phyloP scores from a whole-genome alignment of 1,139 yeast genomes.

The Yamadazyma jaroonii region DNA sequence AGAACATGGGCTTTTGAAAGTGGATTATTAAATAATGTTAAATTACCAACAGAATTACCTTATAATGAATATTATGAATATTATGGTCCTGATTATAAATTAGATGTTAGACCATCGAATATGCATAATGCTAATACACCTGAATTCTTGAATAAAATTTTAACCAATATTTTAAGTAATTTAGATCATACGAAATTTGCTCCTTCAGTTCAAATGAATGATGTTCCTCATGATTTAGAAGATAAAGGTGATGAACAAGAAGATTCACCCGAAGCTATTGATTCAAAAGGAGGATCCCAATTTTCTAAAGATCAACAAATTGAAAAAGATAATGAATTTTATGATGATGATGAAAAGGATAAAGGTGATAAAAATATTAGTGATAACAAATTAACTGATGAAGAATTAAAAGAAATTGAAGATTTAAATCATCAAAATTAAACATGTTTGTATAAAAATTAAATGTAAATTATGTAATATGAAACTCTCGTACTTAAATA shows the following conservation, averaged over 20 bases:
- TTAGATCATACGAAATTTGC: slow-evolving; percentile 89
- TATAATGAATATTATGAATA: slow-evolving; percentile 96
- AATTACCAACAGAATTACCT: slow-evolving; percentile 81
- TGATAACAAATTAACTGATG: slow-evolving; percentile 27
- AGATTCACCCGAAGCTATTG: slow-evolving; percentile 70
- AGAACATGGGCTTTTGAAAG: slow-evolving; percentile 96
- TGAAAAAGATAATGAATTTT: slow-evolving; percentile 66
- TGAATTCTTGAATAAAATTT: slow-evolving; percentile 83
- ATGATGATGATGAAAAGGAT: slow-evolving; percentile 59
- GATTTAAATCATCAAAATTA: slow-evolving; percentile 24
- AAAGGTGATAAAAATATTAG: slow-evolving; percentile 35
- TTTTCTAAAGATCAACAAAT: slow-evolving; percentile 74
- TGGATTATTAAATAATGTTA: slow-evolving; percentile 77
- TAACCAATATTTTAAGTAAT: slow-evolving; percentile 73
- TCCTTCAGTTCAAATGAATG: slow-evolving; percentile 91
- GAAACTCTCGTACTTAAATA: background rate
- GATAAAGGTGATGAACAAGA: slow-evolving; percentile 83
- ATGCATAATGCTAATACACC: slow-evolving; percentile 97
- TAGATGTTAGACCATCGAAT: slow-evolving; percentile 91
- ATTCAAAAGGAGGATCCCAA: slow-evolving; percentile 89
- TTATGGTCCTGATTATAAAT: slow-evolving; percentile 92
- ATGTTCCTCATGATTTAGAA: slow-evolving; percentile 84
- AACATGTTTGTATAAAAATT: background rate
- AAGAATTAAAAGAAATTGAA: slow-evolving; percentile 39
- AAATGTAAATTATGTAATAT: slow-evolving; percentile 1